Evolutionary conservation across 2,329 filamentous ascomycete species (phyloP), one percentile per base, ranked within the genome.

Genomic region (Xenosphaeropsis pyriputrescens): DNA sequence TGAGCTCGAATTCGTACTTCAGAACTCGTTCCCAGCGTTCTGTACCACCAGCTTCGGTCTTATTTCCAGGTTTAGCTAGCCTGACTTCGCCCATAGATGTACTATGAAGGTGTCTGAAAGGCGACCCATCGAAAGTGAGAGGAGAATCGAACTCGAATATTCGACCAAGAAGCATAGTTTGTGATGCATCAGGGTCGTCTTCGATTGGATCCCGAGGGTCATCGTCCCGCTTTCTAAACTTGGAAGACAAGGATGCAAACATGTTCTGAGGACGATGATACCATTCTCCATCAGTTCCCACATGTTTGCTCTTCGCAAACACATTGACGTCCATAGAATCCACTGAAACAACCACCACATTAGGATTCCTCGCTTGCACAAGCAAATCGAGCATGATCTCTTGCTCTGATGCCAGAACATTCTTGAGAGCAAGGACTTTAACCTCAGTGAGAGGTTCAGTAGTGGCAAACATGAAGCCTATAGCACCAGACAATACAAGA

Each of bases 311-410:
- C 59, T 93, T 94, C 19, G 91, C 91, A 58, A 96, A 96, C 22
- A 98, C 72, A 51, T 93, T 86, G 40, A 96, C 68, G 54, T 96
- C 86, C 53, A 93, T 80, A 34, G 88, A 78, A 45, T 83, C 78
- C 29, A 98, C 75, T 2, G 81, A 81, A 32, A 98, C 81, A 2
- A 85, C 77, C 30, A 96, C 81, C 31, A 95, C 77, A 49, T 96
- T 98, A 1, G 89, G 88, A 54, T 98, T 98, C 49, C 89, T 69
- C 1, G 89, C 91, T 47, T 75, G 75, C 42, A 98, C 85, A 15
- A 84, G 75, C 35, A 98, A 63, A 57, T 98, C 89, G 50, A 96
- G 72, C 75, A 98, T 94, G 32, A 98, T 70, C 55, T 96, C 88
- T 56, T 94, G 85, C 57, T 94, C 85, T 49, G 85, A 94, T 2